Conservation (phyloP, 306 rosid genomes). For the Fragaria nilgerrensis region DNA sequence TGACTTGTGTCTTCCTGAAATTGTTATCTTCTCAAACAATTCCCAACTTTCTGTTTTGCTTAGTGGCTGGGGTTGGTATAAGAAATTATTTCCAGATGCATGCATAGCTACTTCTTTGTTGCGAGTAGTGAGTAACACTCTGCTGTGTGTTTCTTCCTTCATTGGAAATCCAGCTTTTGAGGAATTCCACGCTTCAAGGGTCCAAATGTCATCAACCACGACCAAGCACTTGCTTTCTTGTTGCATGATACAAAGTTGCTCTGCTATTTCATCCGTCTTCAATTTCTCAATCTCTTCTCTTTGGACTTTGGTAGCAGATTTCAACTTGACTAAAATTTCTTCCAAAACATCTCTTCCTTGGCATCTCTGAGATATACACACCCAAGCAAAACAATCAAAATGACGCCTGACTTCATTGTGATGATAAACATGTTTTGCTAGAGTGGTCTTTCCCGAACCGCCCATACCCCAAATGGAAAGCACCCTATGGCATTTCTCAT, state of each 20-base stretch:
- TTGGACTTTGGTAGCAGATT: conserved; percentile 22
- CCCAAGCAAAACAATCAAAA: conserved; percentile 15
- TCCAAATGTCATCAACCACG: conserved; percentile 23
- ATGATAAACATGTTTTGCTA: conserved; percentile 14
- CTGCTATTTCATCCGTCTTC: background rate
- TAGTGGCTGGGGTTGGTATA: background rate
- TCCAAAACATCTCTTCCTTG: background rate
- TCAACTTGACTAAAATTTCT: background rate
- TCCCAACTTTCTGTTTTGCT: conserved; percentile 19
- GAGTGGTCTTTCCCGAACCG: conserved; percentile 15
- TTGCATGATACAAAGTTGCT: background rate
- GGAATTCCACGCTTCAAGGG: background rate
- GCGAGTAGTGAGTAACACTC: conserved; percentile 27
- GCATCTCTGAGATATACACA: conserved; percentile 7
- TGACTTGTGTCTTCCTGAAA: background rate
- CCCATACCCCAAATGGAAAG: conserved; percentile 19
- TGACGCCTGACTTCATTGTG: background rate
- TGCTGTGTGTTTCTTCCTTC: background rate
- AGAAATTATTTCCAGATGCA: conserved; percentile 1
- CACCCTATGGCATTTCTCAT: background rate
- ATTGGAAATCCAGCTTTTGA: background rate
- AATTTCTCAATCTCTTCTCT: background rate
- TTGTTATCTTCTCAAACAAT: conserved; percentile 15
- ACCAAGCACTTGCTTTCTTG: conserved; percentile 7
- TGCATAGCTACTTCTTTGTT: conserved; percentile 5